phyloP scores from a whole-genome alignment of 306 rosid species.

The Rubus parviflorus region DNA sequence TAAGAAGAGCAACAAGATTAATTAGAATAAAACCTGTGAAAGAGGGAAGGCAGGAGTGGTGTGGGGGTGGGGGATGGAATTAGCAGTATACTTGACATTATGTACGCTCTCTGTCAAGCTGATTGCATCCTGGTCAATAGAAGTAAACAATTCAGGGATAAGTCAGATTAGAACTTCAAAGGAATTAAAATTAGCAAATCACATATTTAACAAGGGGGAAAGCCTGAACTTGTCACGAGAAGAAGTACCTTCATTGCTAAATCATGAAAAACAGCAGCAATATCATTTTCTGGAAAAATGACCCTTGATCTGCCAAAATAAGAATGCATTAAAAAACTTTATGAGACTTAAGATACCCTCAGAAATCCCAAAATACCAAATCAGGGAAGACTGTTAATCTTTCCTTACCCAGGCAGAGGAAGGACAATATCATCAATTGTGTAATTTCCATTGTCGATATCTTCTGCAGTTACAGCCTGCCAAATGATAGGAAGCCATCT shows the following conservation, averaged over 20 bases:
- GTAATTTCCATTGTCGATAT: constrained; percentile 55
- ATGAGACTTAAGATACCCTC: constrained; percentile 14
- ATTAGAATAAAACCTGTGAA: constrained; percentile 18
- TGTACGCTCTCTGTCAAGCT: constrained; percentile 60
- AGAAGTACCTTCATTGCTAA: constrained; percentile 67
- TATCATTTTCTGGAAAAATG: constrained; percentile 66
- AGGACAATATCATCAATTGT: constrained; percentile 81
- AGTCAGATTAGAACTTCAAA: neutral
- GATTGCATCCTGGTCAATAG: constrained; percentile 64
- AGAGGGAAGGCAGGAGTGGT: neutral
- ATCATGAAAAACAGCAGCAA: constrained; percentile 71
- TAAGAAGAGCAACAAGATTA: constrained; percentile 20
- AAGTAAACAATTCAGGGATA: constrained; percentile 25
- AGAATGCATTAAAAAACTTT: constrained; percentile 4
- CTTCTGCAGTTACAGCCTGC: constrained; percentile 75
- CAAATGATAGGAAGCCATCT: constrained; percentile 16
- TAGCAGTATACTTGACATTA: constrained; percentile 65
- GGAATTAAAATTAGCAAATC: constrained; percentile 26
- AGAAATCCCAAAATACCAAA: constrained; percentile 17
- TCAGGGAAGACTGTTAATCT: constrained; percentile 8
- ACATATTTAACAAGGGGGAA: neutral
- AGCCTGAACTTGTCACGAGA: neutral
- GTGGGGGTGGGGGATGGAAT: neutral
- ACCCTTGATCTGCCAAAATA: constrained; percentile 68
- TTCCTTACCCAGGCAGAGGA: constrained; percentile 93